These are phyloP conservation scores for Mesotaenium endlicherianum DNA, from an alignment of 139 green algal genomes.

Conservation along the genomic window DNA sequence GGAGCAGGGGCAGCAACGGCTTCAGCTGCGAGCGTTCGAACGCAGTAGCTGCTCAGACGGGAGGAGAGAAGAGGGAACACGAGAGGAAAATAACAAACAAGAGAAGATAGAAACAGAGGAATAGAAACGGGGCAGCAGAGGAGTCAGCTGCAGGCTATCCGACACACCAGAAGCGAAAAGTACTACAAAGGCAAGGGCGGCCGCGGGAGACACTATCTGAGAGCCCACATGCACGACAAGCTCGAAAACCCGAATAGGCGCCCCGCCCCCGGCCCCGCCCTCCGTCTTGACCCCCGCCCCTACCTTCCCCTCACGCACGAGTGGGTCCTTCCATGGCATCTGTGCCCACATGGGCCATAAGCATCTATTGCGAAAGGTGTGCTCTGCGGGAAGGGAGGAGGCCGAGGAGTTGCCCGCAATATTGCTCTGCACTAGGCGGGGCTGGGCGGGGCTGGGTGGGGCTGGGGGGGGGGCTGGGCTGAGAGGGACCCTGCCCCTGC, in stretches of 20 bases:
- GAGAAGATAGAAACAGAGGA: constrained; percentile 4
- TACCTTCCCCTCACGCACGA: not conserved
- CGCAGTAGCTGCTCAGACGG: not conserved
- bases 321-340: too few species aligned
- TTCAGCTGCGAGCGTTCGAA: not conserved
- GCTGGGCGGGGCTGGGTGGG: too few species aligned
- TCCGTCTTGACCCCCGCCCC: not conserved
- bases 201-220: not conserved
- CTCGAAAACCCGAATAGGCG: not conserved
- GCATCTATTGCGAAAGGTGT: too few species aligned
- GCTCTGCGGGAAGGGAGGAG: too few species aligned
- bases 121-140: not conserved
- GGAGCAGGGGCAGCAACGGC: not conserved
- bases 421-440: too few species aligned
- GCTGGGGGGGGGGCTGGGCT: too few species aligned
- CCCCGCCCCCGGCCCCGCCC: not conserved
- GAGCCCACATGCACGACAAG: not conserved
- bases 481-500: too few species aligned
- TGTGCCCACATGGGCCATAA: too few species aligned
- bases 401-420: too few species aligned
- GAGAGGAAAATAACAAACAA: not conserved
- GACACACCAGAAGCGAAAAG: not conserved
- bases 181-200: too few species aligned
- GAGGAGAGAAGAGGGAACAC: not conserved
- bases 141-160: not conserved